Percentiles rank a stretch among this genome's conserved stretches.
These are phyloP conservation scores for Geoglossum cookeanum DNA, from an alignment of 2,329 filamentous ascomycete genomes.

Conservation along the genomic window DNA sequence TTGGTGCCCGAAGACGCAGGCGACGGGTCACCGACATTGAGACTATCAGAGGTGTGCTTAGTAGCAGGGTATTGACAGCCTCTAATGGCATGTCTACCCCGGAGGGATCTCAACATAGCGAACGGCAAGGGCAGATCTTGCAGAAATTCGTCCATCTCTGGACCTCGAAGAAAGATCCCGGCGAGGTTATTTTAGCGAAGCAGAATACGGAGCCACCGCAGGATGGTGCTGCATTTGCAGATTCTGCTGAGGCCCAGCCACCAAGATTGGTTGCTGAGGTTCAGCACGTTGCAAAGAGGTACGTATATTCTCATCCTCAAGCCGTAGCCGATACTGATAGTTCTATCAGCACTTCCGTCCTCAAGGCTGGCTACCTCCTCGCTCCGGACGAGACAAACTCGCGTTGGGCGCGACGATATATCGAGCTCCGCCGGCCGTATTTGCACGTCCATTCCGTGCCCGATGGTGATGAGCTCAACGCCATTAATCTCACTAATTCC, in stretches of 20 bases:
- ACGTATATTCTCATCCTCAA: not conserved
- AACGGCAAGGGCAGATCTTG: constrained; percentile 13
- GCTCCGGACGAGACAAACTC: constrained; percentile 65
- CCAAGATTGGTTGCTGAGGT: constrained; percentile 16
- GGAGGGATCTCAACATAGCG: not conserved
- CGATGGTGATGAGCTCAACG: constrained; percentile 76
- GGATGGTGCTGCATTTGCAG: constrained; percentile 18
- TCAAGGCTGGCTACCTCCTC: constrained; percentile 77
- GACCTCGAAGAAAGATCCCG: constrained; percentile 20
- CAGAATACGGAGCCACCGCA: constrained; percentile 39
- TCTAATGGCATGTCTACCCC: not conserved
- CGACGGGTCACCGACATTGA: constrained; percentile 64
- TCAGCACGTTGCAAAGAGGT: constrained; percentile 9
- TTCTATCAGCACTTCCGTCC: constrained; percentile 23
- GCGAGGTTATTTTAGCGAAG: constrained; percentile 27
- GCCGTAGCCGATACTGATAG: not conserved
- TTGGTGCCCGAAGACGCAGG: constrained; percentile 53
- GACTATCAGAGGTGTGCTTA: constrained; percentile 46
- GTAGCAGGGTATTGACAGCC: constrained; percentile 21
- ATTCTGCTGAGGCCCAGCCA: constrained; percentile 9
- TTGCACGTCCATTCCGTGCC: constrained; percentile 72
- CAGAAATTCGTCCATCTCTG: constrained; percentile 19
- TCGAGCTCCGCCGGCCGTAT: constrained; percentile 81
- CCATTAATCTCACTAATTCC: constrained; percentile 74
- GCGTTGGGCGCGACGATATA: constrained; percentile 80